Percentiles rank a stretch among this genome's conserved stretches.
Conservation (phyloP, 257 asterid species). For the Euphrasia confusa region DNA sequence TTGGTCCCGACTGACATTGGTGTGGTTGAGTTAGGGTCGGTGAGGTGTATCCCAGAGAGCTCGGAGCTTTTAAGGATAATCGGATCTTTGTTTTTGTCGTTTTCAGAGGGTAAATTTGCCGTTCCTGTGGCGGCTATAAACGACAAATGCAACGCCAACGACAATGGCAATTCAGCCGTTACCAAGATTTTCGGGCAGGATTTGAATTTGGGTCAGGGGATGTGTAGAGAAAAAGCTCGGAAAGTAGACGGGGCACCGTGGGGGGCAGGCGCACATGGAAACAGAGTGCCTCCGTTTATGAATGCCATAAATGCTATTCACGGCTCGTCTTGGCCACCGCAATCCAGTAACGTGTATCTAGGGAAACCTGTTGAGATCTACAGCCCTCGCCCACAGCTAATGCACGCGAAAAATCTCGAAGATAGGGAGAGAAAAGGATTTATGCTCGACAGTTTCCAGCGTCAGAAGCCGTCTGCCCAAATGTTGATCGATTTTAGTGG, state of each 20-base stretch:
- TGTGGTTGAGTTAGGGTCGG: slow-evolving; percentile 89
- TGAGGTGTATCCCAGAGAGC: slow-evolving; percentile 64
- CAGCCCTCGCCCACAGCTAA: slow-evolving; percentile 27
- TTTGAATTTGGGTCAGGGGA: slow-evolving; percentile 33
- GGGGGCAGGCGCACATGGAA: slow-evolving; percentile 40
- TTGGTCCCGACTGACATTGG: slow-evolving; percentile 84
- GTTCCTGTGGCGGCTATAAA: slow-evolving; percentile 26
- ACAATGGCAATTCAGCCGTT: neutral
- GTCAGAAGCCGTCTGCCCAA: slow-evolving; percentile 44
- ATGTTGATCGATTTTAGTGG: slow-evolving; percentile 69
- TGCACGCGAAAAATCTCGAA: slow-evolving; percentile 29
- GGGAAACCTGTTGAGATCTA: slow-evolving; percentile 33
- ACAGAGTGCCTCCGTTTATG: slow-evolving; percentile 29
- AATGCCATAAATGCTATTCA: slow-evolving; percentile 41
- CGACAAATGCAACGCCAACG: slow-evolving; percentile 24
- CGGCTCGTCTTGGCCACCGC: slow-evolving; percentile 34
- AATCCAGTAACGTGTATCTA: slow-evolving; percentile 30
- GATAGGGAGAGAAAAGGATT: slow-evolving; percentile 37
- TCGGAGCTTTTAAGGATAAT: slow-evolving; percentile 47
- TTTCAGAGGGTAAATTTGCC: slow-evolving; percentile 48
- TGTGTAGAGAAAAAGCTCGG: slow-evolving; percentile 42
- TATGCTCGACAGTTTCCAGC: slow-evolving; percentile 38
- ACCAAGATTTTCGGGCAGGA: slow-evolving; percentile 76
- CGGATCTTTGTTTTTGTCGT: slow-evolving; percentile 46
- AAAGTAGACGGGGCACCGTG: slow-evolving; percentile 42